A percentile compares a stretch with the other conserved stretches of the same genome.
These are phyloP conservation scores for Saitozyma podzolica DNA, from an alignment of 768 basidiomycete species.

Conservation along the genomic window DNA sequence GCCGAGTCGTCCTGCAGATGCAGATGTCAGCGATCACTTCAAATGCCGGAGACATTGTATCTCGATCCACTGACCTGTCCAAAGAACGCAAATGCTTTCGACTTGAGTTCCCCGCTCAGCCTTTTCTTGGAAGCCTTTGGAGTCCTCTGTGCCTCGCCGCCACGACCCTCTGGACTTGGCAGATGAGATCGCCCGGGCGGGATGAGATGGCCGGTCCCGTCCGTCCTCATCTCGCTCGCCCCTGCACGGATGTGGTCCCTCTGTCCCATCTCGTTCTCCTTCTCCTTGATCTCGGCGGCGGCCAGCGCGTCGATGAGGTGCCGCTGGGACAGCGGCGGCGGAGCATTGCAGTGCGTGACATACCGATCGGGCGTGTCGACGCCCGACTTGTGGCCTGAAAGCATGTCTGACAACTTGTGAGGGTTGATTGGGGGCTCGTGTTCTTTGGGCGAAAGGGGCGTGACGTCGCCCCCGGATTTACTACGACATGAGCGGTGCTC, in stretches of 20 bases:
- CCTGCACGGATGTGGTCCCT: slow-evolving; percentile 60
- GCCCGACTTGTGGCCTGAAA: slow-evolving; percentile 41
- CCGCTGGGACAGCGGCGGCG: slow-evolving; percentile 45
- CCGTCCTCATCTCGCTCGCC: slow-evolving; percentile 20
- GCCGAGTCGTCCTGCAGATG: slow-evolving; percentile 47
- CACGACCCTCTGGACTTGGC: background rate
- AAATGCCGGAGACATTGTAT: background rate
- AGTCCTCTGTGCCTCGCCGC: background rate
- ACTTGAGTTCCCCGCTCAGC: slow-evolving; percentile 19
- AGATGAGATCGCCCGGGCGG: slow-evolving; percentile 18
- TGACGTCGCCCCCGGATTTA: slow-evolving; percentile 63
- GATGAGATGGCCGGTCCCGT: slow-evolving; percentile 31
- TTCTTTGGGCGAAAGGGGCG: slow-evolving; percentile 19
- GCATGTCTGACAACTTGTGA: slow-evolving; percentile 4
- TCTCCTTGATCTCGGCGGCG: slow-evolving; percentile 46
- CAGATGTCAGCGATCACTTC: slow-evolving; percentile 6
- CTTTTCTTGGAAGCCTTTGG: slow-evolving; percentile 7
- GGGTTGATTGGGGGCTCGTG: slow-evolving; percentile 14
- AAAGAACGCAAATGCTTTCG: slow-evolving; percentile 52
- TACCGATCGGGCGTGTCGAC: slow-evolving; percentile 53
- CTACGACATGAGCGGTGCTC: slow-evolving; percentile 7
- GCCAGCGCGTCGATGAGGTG: slow-evolving; percentile 48
- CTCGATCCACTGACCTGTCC: slow-evolving; percentile 42
- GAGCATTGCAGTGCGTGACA: slow-evolving; percentile 38
- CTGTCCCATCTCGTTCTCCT: slow-evolving; percentile 57